These are phyloP conservation scores for Xylaria grammica DNA, from an alignment of 495 filamentous ascomycete genomes.

Conservation along the genomic window DNA sequence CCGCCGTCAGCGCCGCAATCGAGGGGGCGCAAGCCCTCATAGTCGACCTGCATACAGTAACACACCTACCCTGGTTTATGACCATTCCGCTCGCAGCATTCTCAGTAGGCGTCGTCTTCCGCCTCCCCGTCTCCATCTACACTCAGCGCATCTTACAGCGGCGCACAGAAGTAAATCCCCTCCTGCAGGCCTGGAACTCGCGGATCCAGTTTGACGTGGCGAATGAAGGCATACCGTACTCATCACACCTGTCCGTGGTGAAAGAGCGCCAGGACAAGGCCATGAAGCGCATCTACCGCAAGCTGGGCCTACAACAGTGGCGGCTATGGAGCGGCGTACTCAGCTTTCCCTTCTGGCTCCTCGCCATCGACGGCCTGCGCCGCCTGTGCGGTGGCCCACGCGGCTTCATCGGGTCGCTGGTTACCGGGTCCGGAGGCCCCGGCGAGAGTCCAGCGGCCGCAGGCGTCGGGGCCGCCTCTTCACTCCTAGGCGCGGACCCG, in stretches of 20 bases:
- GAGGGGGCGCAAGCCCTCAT: constrained; percentile 61
- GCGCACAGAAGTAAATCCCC: constrained; percentile 52
- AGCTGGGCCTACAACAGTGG: constrained; percentile 58
- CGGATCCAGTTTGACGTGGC: constrained; percentile 35
- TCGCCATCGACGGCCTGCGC: constrained; percentile 69
- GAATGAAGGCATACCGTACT: constrained; percentile 18
- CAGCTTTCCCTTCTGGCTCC: constrained; percentile 71
- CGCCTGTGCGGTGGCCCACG: constrained; percentile 63
- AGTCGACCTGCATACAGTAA: constrained; percentile 62
- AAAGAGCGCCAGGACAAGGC: constrained; percentile 37
- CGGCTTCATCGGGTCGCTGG: constrained; percentile 56
- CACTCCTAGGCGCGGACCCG: background rate
- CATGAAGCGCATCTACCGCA: constrained; percentile 44
- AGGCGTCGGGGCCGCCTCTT: constrained; percentile 3
- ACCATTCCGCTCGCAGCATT: constrained; percentile 74
- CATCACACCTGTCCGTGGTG: constrained; percentile 25
- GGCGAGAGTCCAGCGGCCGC: constrained; percentile 14
- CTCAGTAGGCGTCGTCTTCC: constrained; percentile 61
- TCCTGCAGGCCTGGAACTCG: constrained; percentile 56
- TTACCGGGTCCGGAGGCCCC: constrained; percentile 27
- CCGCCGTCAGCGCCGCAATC: constrained; percentile 34
- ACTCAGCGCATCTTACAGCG: constrained; percentile 47
- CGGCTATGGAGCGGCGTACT: constrained; percentile 49
- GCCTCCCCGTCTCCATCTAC: constrained; percentile 65
- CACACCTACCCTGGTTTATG: constrained; percentile 70